These are phyloP conservation scores for Kwoniella dendrophila DNA, from an alignment of 768 basidiomycete genomes.

Conservation along the genomic window DNA sequence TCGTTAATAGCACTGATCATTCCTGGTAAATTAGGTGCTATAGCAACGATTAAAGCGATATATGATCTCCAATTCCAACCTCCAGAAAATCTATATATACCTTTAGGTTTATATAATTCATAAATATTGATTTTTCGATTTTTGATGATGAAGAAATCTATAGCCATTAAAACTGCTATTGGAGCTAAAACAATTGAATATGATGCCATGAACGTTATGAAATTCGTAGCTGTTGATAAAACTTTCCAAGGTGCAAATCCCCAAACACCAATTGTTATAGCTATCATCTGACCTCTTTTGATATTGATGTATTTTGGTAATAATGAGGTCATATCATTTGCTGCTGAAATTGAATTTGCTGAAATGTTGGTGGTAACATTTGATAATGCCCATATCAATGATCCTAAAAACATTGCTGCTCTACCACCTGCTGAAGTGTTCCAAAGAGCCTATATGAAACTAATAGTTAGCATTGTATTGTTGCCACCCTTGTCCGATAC, in stretches of 20 bases:
- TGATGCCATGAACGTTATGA: conserved; percentile 44
- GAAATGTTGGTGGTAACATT: conserved; percentile 47
- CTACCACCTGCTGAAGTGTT: conserved; percentile 34
- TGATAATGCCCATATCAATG: conserved; percentile 38
- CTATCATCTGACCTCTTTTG: conserved; percentile 44
- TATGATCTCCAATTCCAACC: conserved; percentile 50
- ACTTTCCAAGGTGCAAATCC: conserved; percentile 49
- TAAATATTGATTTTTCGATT: conserved; percentile 35
- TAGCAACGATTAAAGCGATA: conserved; percentile 40
- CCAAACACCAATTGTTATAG: conserved; percentile 42
- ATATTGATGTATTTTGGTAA: conserved; percentile 52
- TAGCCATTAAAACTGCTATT: conserved; percentile 40
- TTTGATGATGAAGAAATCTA: conserved; percentile 45
- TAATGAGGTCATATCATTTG: conserved; percentile 48
- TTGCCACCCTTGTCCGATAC: no score
- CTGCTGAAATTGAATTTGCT: conserved; percentile 46
- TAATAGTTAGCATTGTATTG: background rate
- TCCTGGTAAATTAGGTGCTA: conserved; percentile 49
- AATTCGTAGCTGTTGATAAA: conserved; percentile 35
- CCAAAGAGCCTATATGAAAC: conserved; percentile 33
- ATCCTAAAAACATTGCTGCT: conserved; percentile 40
- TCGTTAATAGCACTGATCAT: conserved; percentile 48
- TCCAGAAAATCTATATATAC: conserved; percentile 44
- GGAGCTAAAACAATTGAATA: conserved; percentile 51
- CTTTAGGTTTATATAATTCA: conserved; percentile 41